Conservation (phyloP, 345 rosid species). For the Hibiscus mutabilis region DNA sequence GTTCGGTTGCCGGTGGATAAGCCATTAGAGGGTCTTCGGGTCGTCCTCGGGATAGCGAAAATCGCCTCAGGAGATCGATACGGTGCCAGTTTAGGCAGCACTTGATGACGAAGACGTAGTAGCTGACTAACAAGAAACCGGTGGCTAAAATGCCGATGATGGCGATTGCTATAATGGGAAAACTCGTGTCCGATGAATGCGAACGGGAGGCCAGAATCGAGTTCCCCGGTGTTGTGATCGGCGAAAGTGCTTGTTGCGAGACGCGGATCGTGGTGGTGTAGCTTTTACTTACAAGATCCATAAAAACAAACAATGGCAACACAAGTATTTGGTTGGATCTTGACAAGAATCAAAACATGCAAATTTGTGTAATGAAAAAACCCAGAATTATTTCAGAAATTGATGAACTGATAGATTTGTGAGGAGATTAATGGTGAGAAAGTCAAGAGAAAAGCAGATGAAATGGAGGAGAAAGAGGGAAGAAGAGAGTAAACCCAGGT, state of each 20-base stretch:
- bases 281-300: slow-evolving; percentile 40
- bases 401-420: slow-evolving; percentile 3
- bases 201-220: slow-evolving; percentile 19
- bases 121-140: slow-evolving; percentile 75
- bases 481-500: slow-evolving; percentile 18
- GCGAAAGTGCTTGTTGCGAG: slow-evolving; percentile 25
- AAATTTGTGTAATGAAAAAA: not conserved
- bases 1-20: slow-evolving; percentile 36
- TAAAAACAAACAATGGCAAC: slow-evolving; percentile 9
- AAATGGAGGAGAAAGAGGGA: slow-evolving; percentile 15
- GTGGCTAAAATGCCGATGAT: slow-evolving; percentile 80
- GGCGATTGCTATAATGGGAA: slow-evolving; percentile 74
- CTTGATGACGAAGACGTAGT: slow-evolving; percentile 75
- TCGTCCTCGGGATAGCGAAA: slow-evolving; percentile 49
- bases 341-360: slow-evolving; percentile 1
- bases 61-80: slow-evolving; percentile 48
- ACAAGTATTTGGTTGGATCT: slow-evolving; percentile 9
- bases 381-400: not conserved
- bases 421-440: not conserved
- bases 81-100: slow-evolving; percentile 87
- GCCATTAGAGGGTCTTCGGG: slow-evolving; percentile 43
- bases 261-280: slow-evolving; percentile 15
- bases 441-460: slow-evolving; percentile 6
- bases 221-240: slow-evolving; percentile 18
- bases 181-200: slow-evolving; percentile 40